These are phyloP conservation scores for Sporothrix humicola DNA, from an alignment of 2,329 filamentous ascomycete genomes.

Conservation along the genomic window DNA sequence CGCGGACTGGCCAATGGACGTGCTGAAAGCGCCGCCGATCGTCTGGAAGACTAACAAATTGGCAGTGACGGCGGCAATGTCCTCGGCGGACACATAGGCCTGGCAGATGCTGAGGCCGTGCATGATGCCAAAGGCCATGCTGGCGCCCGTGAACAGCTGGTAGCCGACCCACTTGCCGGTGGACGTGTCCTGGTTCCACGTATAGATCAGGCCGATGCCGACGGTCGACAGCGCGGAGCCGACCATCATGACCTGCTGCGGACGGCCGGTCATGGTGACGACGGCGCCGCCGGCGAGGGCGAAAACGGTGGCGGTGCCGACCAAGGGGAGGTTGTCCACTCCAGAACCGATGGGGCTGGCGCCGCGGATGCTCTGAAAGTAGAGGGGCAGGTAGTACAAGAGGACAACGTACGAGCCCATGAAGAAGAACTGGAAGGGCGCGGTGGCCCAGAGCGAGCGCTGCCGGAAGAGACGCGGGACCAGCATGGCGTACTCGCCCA, in stretches of 20 bases:
- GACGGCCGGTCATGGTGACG: constrained; percentile 41
- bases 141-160: constrained; percentile 35
- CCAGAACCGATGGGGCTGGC: constrained; percentile 46
- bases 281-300: constrained; percentile 41
- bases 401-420: constrained; percentile 52
- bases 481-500: constrained; percentile 57
- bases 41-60: constrained; percentile 63
- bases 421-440: constrained; percentile 50
- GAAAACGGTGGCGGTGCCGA: constrained; percentile 44
- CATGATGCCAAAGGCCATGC: constrained; percentile 46
- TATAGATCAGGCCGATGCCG: constrained; percentile 46
- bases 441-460: constrained; percentile 51
- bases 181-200: constrained; percentile 41
- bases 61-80: constrained; percentile 49
- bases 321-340: constrained; percentile 46
- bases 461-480: constrained; percentile 51
- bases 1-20: constrained; percentile 29
- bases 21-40: constrained; percentile 60
- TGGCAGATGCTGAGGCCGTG: constrained; percentile 53
- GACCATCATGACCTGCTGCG: constrained; percentile 32
- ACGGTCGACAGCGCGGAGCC: constrained; percentile 41
- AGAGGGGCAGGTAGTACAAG: constrained; percentile 56
- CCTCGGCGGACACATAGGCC: constrained; percentile 50
- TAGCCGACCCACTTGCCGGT: constrained; percentile 49
- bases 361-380: constrained; percentile 55